Evolutionary conservation across 805 yeast genomes (phyloP).

Genomic region (Middelhovenomyces tepae): DNA sequence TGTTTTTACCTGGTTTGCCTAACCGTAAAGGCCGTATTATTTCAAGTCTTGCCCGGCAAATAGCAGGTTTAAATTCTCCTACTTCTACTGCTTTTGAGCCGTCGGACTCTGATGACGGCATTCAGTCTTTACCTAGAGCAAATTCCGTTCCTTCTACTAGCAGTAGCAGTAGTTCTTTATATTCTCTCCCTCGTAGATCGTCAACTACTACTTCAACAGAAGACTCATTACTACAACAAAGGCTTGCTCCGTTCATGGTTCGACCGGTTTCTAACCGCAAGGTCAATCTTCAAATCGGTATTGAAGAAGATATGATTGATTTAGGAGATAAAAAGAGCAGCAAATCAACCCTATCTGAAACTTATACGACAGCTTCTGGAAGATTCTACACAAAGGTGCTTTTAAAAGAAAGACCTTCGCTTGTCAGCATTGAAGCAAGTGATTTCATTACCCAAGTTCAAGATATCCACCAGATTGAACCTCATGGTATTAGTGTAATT

Average conservation of each 20-base stretch:
- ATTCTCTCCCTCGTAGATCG: too few species aligned
- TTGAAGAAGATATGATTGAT: conserved; percentile 31
- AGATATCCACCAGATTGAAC: conserved; percentile 34
- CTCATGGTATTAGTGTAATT: conserved; percentile 58
- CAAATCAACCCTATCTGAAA: conserved; percentile 18
- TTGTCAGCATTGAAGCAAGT: conserved; percentile 29
- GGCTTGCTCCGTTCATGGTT: conserved; percentile 65
- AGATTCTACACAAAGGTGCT: conserved; percentile 46
- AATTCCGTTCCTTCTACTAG: too few species aligned
- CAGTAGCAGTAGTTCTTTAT: too few species aligned
- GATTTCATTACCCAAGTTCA: conserved; percentile 38
- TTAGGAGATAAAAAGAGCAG: conserved; percentile 7
- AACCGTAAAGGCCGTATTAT: conserved; percentile 64
- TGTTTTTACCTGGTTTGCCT: conserved; percentile 59
- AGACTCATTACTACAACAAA: conserved; percentile 48
- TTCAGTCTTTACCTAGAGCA: too few species aligned
- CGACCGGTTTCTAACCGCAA: conserved; percentile 53
- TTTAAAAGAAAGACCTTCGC: conserved; percentile 54
- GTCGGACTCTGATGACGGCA: too few species aligned
- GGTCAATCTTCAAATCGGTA: conserved; percentile 46
- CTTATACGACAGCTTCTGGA: conserved; percentile 58
- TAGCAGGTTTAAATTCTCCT: conserved; percentile 33
- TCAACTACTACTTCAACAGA: conserved; percentile 10
- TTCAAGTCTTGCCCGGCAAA: conserved; percentile 58
- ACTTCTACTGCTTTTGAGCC: neutral